Base-by-base conservation (phyloP, 2,329 filamentous ascomycete species). In the Coniella lustricola region DNA sequence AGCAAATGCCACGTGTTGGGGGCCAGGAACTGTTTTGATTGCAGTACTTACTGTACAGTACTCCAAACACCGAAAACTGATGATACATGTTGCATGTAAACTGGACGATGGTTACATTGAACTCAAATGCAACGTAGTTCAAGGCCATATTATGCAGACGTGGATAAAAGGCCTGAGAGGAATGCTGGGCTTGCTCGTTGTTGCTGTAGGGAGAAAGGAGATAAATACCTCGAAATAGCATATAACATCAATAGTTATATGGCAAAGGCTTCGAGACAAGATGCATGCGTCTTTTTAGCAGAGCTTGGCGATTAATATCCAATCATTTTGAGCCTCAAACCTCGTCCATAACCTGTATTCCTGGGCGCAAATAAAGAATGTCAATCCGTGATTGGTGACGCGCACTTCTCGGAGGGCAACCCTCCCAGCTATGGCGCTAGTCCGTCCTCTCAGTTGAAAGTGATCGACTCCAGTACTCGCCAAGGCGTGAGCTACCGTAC, bases 1-100 rank as follows among this genome's bases (percentile, higher is more conserved):
- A 38, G 36, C 25, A 33, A 31, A 33, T 7, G 44, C 44, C 44
- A 46, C 44, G 36, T 40, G 25, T 20, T 46, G 44, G 44, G 36
- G 44, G 44, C 44, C 36, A 46, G 44, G 29, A 37, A 18, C 13
- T 12, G 29, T n/a, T 21, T 31, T 20, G 39, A 40, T 32, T 14
- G 34, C 7, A n/a, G 31, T n/a, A 7, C 32, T 16, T 14, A 21
- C 7, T 8, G 31, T n/a, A 7, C 32, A 9, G 13, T 4, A 10
- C n/a, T 20, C 42, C 33, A n/a, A 16, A 29, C 17, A 16, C 12
- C n/a, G n/a, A n/a, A n/a, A 12, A 22, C 1, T 14, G 20, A 8
- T 29, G 18, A 31, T 36, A 16, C 42, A 42, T 8, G 16, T 18
- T 7, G 25, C 31, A 16, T 32, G 10, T 29, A 17, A 32, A 25